phyloP scores from a whole-genome alignment of 2,329 filamentous ascomycete species.

The Claviceps lovelessii region DNA sequence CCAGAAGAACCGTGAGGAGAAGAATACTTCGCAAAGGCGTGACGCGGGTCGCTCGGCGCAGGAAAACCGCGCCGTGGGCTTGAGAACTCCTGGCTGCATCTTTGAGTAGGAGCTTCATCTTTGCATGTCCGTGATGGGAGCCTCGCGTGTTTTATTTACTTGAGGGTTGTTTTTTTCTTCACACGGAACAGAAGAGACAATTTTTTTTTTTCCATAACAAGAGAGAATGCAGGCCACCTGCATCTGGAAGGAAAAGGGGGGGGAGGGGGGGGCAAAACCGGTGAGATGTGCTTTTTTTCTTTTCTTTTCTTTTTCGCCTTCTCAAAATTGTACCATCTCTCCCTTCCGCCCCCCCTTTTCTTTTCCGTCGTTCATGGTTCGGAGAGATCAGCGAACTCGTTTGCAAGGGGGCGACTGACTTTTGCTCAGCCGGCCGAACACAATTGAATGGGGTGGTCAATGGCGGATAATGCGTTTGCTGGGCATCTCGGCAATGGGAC shows the following conservation, averaged over 20 bases:
- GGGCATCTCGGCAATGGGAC: too few species aligned
- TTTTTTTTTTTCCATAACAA: neutral
- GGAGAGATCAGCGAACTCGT: too few species aligned
- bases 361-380: too few species aligned
- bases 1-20: neutral
- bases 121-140: neutral
- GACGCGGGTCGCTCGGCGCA: neutral
- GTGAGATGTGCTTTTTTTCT: neutral
- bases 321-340: too few species aligned
- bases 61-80: neutral
- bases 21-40: neutral
- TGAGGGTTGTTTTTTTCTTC: neutral
- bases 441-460: too few species aligned
- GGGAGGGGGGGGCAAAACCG: too few species aligned
- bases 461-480: too few species aligned
- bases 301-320: too few species aligned
- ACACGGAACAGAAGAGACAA: neutral
- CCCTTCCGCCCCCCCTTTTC: too few species aligned
- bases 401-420: neutral
- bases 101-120: slow-evolving; percentile 1
- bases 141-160: neutral
- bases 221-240: too few species aligned
- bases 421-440: too few species aligned
- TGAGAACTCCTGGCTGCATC: neutral
- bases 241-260: neutral